phyloP scores from a whole-genome alignment of 1,139 yeast species.

The Protomyces arabidopsidicola region DNA sequence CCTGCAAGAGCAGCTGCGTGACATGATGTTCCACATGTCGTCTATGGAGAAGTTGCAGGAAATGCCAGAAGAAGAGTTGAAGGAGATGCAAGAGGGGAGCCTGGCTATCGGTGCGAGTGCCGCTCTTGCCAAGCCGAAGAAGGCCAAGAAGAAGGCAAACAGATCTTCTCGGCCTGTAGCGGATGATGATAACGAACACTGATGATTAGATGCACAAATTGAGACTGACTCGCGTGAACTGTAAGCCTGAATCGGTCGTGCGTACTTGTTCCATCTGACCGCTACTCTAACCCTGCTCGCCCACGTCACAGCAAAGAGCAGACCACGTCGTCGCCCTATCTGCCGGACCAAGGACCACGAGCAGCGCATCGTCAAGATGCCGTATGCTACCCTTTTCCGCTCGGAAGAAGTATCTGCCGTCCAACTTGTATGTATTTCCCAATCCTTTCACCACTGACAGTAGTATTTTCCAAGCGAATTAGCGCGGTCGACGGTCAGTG shows the following conservation, averaged over 20 bases:
- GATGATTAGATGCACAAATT: neutral
- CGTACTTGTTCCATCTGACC: no score
- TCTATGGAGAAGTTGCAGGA: neutral
- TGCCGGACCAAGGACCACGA: no score
- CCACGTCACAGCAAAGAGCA: neutral
- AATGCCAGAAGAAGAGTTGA: neutral
- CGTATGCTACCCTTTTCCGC: conserved; percentile 34
- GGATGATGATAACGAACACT: neutral
- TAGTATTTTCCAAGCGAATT: neutral
- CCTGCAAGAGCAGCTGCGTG: conserved; percentile 48
- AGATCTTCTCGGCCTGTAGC: neutral
- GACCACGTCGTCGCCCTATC: no score
- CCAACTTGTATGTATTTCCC: conserved; percentile 17
- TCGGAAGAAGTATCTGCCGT: conserved; percentile 14
- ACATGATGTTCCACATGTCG: conserved; percentile 22
- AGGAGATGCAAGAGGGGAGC: neutral
- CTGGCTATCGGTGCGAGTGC: neutral
- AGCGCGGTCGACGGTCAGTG: neutral
- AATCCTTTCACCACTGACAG: conserved; percentile 42
- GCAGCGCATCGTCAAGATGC: conserved; percentile 4
- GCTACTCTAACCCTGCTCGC: neutral
- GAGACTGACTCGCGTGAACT: no score
- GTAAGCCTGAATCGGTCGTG: no score
- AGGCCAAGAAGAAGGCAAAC: neutral
- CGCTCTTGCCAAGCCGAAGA: neutral